Percentiles rank a stretch among this genome's conserved stretches.
These are phyloP conservation scores for Coprinopsis marcescibilis DNA, from an alignment of 768 basidiomycete genomes.

Conservation along the genomic window DNA sequence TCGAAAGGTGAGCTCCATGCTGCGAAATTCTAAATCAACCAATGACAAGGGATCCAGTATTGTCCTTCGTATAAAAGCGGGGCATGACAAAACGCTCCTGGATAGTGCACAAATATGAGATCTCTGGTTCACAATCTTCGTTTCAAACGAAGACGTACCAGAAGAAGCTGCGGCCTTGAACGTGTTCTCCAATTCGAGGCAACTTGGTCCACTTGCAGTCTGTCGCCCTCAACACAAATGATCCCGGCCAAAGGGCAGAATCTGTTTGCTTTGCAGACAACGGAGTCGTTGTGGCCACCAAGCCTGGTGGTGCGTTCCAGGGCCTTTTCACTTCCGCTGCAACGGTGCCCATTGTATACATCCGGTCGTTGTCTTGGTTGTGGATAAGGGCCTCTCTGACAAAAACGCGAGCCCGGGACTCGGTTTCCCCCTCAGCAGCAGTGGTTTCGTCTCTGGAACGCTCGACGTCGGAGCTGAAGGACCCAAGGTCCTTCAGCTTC, in stretches of 20 bases:
- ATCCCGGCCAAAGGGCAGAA: slow-evolving; percentile 21
- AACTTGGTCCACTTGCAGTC: slow-evolving; percentile 31
- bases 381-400: slow-evolving; percentile 32
- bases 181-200: slow-evolving; percentile 16
- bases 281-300: neutral
- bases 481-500: neutral
- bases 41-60: slow-evolving; percentile 25
- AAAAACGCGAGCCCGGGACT: slow-evolving; percentile 25
- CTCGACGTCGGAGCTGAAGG: neutral
- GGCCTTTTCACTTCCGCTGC: slow-evolving; percentile 33
- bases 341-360: slow-evolving; percentile 35
- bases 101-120: slow-evolving; percentile 14
- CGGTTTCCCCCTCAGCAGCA: slow-evolving; percentile 10
- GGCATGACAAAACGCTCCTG: slow-evolving; percentile 21
- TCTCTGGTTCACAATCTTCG: neutral
- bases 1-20: slow-evolving; percentile 35
- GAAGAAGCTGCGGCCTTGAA: neutral
- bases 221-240: slow-evolving; percentile 33
- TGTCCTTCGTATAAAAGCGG: slow-evolving; percentile 22
- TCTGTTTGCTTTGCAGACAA: slow-evolving; percentile 12
- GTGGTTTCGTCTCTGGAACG: neutral
- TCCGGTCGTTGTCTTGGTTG: slow-evolving; percentile 23
- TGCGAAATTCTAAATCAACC: slow-evolving; percentile 30
- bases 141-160: slow-evolving; percentile 6
- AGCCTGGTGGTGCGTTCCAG: slow-evolving; percentile 21